phyloP scores from a whole-genome alignment of 1,284 basidiomycete species.

The Rhodotorula sp. region DNA sequence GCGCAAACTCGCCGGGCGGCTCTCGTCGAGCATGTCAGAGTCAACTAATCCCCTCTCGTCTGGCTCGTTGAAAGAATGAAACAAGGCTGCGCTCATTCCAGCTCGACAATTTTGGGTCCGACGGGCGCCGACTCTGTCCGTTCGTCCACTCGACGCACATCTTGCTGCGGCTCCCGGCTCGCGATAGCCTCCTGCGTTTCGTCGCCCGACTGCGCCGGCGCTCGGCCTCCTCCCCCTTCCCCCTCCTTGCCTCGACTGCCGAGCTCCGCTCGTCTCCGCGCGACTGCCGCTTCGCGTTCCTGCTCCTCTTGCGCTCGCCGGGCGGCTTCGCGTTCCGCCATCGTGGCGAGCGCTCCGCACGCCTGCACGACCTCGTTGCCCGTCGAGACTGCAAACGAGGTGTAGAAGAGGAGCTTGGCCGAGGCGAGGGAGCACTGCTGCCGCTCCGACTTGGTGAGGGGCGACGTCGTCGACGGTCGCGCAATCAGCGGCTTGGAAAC shows the following conservation, averaged over 20 bases:
- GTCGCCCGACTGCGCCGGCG: background rate
- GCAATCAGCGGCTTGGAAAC: constrained; percentile 10
- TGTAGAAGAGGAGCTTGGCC: constrained; percentile 31
- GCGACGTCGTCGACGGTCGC: background rate
- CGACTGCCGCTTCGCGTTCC: background rate
- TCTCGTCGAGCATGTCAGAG: no score
- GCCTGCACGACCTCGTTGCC: background rate
- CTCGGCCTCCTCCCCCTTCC: background rate
- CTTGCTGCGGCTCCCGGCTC: background rate
- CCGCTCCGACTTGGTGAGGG: constrained; percentile 2
- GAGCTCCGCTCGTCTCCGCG: constrained; percentile 1
- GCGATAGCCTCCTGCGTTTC: background rate
- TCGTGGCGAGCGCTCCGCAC: background rate
- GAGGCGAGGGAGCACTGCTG: constrained; percentile 14
- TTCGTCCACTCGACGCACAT: background rate
- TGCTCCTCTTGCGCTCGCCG: constrained; percentile 14
- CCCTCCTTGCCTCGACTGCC: background rate
- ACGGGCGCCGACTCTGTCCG: no score
- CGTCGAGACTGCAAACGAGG: constrained; percentile 6
- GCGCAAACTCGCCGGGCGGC: no score
- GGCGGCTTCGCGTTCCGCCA: constrained; percentile 8
- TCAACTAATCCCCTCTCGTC: background rate
- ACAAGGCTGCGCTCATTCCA: background rate
- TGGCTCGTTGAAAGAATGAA: background rate
- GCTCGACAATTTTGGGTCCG: constrained; percentile 24